Evolutionary conservation across 2,329 filamentous ascomycete species (phyloP).

Genomic region (Claviceps spartinae): DNA sequence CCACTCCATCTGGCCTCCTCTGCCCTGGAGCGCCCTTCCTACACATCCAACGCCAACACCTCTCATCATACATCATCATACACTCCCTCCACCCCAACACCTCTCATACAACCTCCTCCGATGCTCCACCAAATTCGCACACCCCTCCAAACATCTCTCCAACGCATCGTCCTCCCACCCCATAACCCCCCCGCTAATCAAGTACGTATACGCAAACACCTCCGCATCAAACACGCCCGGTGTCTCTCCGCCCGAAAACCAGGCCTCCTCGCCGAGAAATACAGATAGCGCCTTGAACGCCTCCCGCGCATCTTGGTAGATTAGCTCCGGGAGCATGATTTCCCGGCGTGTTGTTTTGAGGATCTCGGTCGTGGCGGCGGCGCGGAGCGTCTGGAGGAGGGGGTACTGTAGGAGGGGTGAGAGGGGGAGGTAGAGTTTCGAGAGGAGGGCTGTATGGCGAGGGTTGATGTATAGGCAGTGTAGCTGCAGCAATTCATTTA

Average conservation of each 20-base stretch:
- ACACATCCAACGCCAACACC: neutral
- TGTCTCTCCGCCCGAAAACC: constrained; percentile 34
- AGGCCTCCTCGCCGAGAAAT: constrained; percentile 25
- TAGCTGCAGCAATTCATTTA: constrained; percentile 33
- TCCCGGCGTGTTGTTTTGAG: constrained; percentile 41
- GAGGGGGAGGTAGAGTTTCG: constrained; percentile 58
- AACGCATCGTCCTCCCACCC: constrained; percentile 53
- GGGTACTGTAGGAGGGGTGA: constrained; percentile 48
- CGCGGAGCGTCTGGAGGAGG: constrained; percentile 51
- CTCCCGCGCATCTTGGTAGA: constrained; percentile 30
- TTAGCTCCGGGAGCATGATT: constrained; percentile 17
- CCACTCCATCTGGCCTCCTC: no score
- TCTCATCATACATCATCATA: neutral
- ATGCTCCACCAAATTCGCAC: constrained; percentile 46
- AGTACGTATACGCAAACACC: constrained; percentile 79
- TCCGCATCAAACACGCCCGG: constrained; percentile 76
- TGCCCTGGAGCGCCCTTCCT: no score
- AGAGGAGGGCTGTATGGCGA: constrained; percentile 54
- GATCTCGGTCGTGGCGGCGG: constrained; percentile 63
- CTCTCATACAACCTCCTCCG: constrained; percentile 20
- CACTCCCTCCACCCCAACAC: constrained; percentile 13
- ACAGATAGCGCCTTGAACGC: constrained; percentile 34
- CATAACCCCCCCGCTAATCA: constrained; percentile 40
- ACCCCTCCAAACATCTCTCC: constrained; percentile 38
- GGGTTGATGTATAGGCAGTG: constrained; percentile 68